Conservation (phyloP, 306 rosid genomes). For the Dalbergia oliveri region DNA sequence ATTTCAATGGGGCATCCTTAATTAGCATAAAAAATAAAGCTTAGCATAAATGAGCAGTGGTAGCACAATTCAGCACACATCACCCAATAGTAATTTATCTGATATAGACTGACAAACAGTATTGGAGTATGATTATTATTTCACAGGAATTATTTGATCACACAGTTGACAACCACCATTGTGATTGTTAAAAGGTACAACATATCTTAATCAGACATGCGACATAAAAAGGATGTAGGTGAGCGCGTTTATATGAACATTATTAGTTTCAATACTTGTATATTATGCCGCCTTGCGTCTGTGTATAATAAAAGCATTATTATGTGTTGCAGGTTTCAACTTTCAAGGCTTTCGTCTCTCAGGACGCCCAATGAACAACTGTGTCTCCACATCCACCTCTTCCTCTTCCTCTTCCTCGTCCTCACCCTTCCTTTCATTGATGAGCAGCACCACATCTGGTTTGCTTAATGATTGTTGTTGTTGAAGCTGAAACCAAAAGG, state of each 20-base stretch:
- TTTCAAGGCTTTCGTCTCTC: conserved; percentile 43
- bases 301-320: no score
- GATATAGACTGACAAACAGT: background rate
- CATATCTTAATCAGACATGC: conserved; percentile 1
- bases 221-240: background rate
- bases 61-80: no score
- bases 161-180: background rate
- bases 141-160: background rate
- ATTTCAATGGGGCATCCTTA: no score
- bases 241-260: conserved; percentile 5
- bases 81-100: no score
- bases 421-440: background rate
- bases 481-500: background rate
- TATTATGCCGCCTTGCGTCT: background rate
- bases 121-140: background rate
- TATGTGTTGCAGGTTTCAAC: conserved; percentile 13
- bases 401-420: background rate
- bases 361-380: conserved; percentile 80
- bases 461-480: conserved; percentile 7
- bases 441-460: background rate
- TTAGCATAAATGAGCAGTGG: no score
- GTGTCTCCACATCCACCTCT: conserved; percentile 72
- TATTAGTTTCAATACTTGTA: background rate
- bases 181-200: background rate
- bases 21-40: no score